Percentiles rank a stretch among this genome's conserved stretches.
phyloP scores from a whole-genome alignment of 139 green algal genomes.

The Asterochloris sp. region DNA sequence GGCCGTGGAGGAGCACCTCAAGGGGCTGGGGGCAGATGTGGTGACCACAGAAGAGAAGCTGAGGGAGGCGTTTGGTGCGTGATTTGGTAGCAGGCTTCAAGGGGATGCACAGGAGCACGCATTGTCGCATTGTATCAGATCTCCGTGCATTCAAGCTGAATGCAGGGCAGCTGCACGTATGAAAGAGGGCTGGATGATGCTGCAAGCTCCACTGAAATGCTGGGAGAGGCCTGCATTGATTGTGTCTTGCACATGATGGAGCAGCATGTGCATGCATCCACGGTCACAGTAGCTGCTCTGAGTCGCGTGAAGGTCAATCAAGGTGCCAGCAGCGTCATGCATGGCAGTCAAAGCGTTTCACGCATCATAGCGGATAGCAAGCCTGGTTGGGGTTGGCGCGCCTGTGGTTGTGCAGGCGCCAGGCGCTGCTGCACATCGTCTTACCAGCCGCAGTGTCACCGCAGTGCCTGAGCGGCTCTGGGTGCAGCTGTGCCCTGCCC shows the following conservation, averaged over 20 bases:
- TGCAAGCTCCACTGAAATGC: neutral
- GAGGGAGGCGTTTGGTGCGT: slow-evolving; percentile 38
- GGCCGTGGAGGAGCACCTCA: slow-evolving; percentile 48
- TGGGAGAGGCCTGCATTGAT: neutral
- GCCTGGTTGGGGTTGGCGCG: too few species aligned
- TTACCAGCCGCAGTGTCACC: too few species aligned
- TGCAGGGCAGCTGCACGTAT: neutral
- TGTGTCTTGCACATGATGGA: neutral
- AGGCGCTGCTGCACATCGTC: too few species aligned
- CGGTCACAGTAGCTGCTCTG: too few species aligned
- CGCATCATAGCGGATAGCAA: too few species aligned
- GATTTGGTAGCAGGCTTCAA: neutral
- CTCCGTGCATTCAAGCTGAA: neutral
- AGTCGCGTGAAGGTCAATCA: too few species aligned
- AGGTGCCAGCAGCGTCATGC: too few species aligned
- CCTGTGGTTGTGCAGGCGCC: too few species aligned
- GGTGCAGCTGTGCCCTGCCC: too few species aligned
- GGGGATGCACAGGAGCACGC: neutral
- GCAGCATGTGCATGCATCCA: too few species aligned
- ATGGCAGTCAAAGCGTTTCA: too few species aligned
- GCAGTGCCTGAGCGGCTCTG: too few species aligned
- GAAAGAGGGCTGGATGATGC: neutral
- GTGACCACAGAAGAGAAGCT: slow-evolving; percentile 60
- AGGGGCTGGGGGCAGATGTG: slow-evolving; percentile 54
- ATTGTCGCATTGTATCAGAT: neutral